Evolutionary conservation across 495 filamentous ascomycete species (phyloP).

Genomic region (Penicillium lagena): DNA sequence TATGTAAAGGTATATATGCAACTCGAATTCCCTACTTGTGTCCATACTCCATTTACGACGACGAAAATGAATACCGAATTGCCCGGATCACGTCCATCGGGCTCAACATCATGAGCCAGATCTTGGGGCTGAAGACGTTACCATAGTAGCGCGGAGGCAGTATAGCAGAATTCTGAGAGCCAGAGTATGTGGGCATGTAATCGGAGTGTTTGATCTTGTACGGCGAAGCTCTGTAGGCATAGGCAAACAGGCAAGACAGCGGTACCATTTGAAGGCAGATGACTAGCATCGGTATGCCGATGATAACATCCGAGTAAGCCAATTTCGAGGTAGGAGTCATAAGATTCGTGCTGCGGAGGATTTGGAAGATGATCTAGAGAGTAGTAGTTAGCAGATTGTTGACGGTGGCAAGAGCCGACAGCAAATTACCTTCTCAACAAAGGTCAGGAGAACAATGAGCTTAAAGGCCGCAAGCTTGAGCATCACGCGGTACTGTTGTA

Average conservation of each 20-base stretch:
- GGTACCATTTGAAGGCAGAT: slow-evolving; percentile 17
- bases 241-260: slow-evolving; percentile 10
- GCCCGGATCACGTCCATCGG: too few relatives aligned
- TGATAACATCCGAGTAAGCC: slow-evolving; percentile 14
- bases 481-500: slow-evolving; percentile 2
- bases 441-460: slow-evolving; percentile 8
- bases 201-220: slow-evolving; percentile 2
- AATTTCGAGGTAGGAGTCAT: slow-evolving; percentile 3
- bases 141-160: too few relatives aligned
- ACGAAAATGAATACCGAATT: too few relatives aligned
- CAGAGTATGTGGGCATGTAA: too few relatives aligned
- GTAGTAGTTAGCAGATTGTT: slow-evolving; percentile 3
- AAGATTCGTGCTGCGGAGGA: slow-evolving; percentile 6
- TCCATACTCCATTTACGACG: too few relatives aligned
- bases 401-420: too few relatives aligned
- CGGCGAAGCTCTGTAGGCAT: slow-evolving; percentile 11
- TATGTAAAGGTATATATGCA: too few relatives aligned
- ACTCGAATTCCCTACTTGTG: too few relatives aligned
- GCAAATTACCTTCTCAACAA: slow-evolving; percentile 7
- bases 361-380: slow-evolving; percentile 2
- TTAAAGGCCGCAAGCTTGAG: slow-evolving; percentile 15
- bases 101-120: too few relatives aligned
- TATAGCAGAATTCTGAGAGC: too few relatives aligned
- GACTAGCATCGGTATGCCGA: slow-evolving; percentile 14
- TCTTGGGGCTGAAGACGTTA: too few relatives aligned